phyloP scores from a whole-genome alignment of 345 rosid species.

The Lepidium didymum region DNA sequence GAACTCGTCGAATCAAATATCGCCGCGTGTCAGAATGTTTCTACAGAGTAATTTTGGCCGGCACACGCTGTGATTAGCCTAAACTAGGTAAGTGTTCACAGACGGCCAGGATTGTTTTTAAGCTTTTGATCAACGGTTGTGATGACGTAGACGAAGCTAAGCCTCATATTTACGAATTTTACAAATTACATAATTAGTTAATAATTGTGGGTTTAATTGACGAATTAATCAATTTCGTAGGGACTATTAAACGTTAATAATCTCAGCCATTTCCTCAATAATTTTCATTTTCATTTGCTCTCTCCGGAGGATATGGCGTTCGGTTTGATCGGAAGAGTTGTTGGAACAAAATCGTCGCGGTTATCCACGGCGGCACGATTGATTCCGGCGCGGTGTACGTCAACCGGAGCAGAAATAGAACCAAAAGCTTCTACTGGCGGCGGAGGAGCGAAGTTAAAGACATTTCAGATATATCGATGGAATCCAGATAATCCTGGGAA shows the following conservation, averaged over 20 bases:
- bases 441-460: conserved; percentile 34
- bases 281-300: not conserved
- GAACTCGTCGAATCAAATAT: not conserved
- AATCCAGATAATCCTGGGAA: conserved; percentile 71
- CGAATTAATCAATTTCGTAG: not conserved
- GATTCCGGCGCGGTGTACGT: conserved; percentile 35
- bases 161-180: not conserved
- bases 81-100: not conserved
- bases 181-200: not conserved
- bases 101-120: not conserved
- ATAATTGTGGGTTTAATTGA: not conserved
- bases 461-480: conserved; percentile 94
- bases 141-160: not conserved
- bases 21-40: not conserved
- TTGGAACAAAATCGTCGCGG: conserved; percentile 19
- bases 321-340: conserved; percentile 40
- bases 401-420: conserved; percentile 50
- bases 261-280: not conserved
- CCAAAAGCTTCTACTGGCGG: conserved; percentile 42
- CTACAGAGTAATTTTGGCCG: not conserved
- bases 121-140: not conserved
- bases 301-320: conserved; percentile 35
- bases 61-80: not conserved
- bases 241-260: not conserved
- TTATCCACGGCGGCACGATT: conserved; percentile 25